Base-by-base conservation (phyloP, 169 alveolate genomes). In the Plasmodium vinckei region DNA sequence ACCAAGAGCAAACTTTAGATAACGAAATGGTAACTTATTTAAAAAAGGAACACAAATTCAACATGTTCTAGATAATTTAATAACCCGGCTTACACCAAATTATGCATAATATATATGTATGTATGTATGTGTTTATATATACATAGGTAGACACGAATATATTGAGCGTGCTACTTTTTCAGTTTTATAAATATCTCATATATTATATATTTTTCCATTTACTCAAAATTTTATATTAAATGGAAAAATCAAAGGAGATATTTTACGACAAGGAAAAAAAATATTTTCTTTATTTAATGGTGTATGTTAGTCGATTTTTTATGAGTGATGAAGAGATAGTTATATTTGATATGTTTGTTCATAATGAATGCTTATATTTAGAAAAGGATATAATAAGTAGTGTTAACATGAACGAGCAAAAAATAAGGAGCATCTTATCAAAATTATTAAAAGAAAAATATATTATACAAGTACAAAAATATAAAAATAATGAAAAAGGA, bases 291-390 rank as follows among this genome's bases (percentile, higher is more conserved):
- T 54, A 73, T 67, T 54, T 73, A 25, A 73, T 73, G 87, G 25
- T 73, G 12, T 73, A 73, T 13, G 59, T 73, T 7, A 93, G 93
- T 57, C 56, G 95, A 33, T 89, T 93, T 46, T 93, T 93, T 73
- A 75, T 89, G 65, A 88, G 91, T 70, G 96, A 93, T 65, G 96
- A 93, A 69, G 96, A 93, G 46, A 93, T 93, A 21, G 93, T 91
- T 1, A 91, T 93, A 12, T 70, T 84, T 10, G 96, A 93, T 89
- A 70, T 93, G 25, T 87, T 93, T 39, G 67, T 91, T 27, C 89
- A 92, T n/a, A 84, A 86, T 6, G 96, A 93, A 65, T 73, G 88
- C 21, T 92, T 94, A 19, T 70, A 91, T 27, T 53, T 92, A 23
- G 96, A 93, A 77, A 89, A 86, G 49, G 96, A 93, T 61, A 63